A percentile compares a stretch with the other conserved stretches of the same genome.
Evolutionary conservation across 176 grass and related monocot genomes (phyloP).

Genomic region (Secale cereale): DNA sequence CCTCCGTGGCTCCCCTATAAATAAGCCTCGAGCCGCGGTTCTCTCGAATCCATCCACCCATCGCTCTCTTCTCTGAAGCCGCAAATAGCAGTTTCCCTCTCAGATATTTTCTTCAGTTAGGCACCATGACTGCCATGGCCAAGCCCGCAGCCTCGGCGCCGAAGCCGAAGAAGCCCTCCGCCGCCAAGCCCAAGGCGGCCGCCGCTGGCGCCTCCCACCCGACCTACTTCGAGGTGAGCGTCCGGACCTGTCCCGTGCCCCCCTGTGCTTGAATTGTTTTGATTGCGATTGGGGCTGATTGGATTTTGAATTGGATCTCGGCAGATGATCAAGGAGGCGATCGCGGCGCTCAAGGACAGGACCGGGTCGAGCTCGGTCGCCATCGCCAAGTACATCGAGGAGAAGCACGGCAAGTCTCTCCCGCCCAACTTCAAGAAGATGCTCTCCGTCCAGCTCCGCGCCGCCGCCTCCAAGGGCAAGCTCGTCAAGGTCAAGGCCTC

Average conservation of each 20-base stretch:
- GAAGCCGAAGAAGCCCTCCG: conserved; percentile 49
- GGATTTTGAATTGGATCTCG: background rate
- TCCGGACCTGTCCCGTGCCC: too few relatives aligned
- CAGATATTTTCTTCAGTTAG: background rate
- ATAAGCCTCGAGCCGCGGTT: rapidly evolving
- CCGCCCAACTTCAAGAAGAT: conserved; percentile 87
- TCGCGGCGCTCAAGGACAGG: conserved; percentile 64
- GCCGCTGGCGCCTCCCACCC: conserved; percentile 39
- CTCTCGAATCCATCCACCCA: background rate
- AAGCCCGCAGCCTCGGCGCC: background rate
- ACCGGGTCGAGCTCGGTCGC: conserved; percentile 79
- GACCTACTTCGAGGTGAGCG: conserved; percentile 53
- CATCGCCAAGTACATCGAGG: conserved; percentile 82
- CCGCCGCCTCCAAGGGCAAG: conserved; percentile 64
- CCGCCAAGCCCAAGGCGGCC: conserved; percentile 38
- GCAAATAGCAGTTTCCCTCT: background rate
- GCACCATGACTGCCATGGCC: conserved; percentile 40
- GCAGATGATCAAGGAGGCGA: conserved; percentile 95
- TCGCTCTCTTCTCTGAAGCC: too few relatives aligned
- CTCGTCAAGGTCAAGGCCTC: conserved; percentile 96
- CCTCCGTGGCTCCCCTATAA: conserved; percentile 12
- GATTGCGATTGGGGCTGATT: background rate
- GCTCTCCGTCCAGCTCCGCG: conserved; percentile 51
- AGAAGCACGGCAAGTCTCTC: conserved; percentile 60
- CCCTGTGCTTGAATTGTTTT: background rate